Evolutionary conservation across 371 early-diverging fungal genomes (phyloP).

Genomic region (Syncephalis plumigaleata): DNA sequence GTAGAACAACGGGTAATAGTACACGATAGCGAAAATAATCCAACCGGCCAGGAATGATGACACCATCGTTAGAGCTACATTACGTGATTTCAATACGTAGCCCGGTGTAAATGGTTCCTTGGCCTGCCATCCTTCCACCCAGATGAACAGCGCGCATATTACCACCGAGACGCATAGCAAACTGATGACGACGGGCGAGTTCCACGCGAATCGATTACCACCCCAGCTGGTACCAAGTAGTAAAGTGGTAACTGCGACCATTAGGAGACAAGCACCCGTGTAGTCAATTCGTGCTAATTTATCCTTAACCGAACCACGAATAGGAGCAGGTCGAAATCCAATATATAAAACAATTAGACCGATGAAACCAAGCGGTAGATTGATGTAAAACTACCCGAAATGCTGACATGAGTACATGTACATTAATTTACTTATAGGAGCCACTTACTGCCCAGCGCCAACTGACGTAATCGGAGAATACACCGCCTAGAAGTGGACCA

Average conservation of each 20-base stretch:
- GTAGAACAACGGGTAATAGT: not conserved
- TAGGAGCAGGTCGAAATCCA: conserved; percentile 28
- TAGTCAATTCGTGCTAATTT: conserved; percentile 21
- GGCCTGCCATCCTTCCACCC: conserved; percentile 27
- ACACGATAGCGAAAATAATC: too few relatives aligned
- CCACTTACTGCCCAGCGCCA: conserved; percentile 27
- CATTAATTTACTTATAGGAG: too few relatives aligned
- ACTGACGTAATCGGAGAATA: conserved; percentile 32
- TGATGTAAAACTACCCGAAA: conserved; percentile 56
- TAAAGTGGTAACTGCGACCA: not conserved
- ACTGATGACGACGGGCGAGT: conserved; percentile 24
- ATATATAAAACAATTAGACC: conserved; percentile 26
- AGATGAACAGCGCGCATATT: conserved; percentile 36
- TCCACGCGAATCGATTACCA: conserved; percentile 40
- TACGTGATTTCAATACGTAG: conserved; percentile 20
- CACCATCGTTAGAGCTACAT: conserved; percentile 8
- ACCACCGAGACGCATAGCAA: conserved; percentile 46
- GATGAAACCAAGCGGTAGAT: conserved; percentile 45
- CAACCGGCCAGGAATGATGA: not conserved
- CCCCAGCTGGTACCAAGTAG: conserved; percentile 8
- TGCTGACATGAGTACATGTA: too few relatives aligned
- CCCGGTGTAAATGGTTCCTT: conserved; percentile 37
- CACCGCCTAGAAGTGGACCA: conserved; percentile 60
- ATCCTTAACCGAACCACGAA: conserved; percentile 17
- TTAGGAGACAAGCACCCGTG: not conserved